A percentile compares a stretch with the other conserved stretches of the same genome.
These are phyloP conservation scores for Clarkia xantiana DNA, from an alignment of 345 rosid genomes.

Conservation along the genomic window DNA sequence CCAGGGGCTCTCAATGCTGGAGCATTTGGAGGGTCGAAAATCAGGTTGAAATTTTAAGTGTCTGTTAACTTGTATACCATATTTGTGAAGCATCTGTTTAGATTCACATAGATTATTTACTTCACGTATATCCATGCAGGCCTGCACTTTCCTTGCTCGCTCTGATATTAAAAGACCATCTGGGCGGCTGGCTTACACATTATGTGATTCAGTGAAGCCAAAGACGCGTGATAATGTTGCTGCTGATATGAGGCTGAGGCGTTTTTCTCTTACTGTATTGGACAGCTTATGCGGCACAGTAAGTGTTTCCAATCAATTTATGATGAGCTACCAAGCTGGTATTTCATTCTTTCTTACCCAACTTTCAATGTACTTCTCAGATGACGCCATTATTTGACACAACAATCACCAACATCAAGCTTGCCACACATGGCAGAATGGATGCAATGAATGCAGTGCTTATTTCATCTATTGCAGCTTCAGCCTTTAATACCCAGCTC, in stretches of 20 bases:
- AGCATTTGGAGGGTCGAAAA: slow-evolving; percentile 97
- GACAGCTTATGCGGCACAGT: slow-evolving; percentile 96
- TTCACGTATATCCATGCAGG: slow-evolving; percentile 28
- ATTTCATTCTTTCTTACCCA: slow-evolving; percentile 1
- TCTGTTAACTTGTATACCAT: background rate
- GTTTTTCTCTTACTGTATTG: slow-evolving; percentile 68
- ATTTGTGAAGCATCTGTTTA: background rate
- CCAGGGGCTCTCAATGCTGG: slow-evolving; percentile 79
- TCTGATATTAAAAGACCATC: slow-evolving; percentile 82
- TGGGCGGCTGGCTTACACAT: slow-evolving; percentile 52
- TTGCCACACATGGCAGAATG: slow-evolving; percentile 81
- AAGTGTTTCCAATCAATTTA: slow-evolving; percentile 9
- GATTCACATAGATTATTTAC: background rate
- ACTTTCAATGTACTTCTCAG: slow-evolving; percentile 22
- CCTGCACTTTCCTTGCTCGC: slow-evolving; percentile 91
- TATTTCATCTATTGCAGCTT: slow-evolving; percentile 81
- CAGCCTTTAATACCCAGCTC: slow-evolving; percentile 77
- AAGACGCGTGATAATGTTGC: slow-evolving; percentile 71
- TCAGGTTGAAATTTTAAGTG: slow-evolving; percentile 42
- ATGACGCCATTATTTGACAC: slow-evolving; percentile 85
- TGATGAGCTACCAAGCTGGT: background rate
- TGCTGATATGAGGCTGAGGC: slow-evolving; percentile 76
- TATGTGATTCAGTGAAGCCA: slow-evolving; percentile 82
- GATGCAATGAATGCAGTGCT: slow-evolving; percentile 97
- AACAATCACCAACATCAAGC: slow-evolving; percentile 82